phyloP scores from a whole-genome alignment of 108 stramenopile species.

The Conticribra guillardii region DNA sequence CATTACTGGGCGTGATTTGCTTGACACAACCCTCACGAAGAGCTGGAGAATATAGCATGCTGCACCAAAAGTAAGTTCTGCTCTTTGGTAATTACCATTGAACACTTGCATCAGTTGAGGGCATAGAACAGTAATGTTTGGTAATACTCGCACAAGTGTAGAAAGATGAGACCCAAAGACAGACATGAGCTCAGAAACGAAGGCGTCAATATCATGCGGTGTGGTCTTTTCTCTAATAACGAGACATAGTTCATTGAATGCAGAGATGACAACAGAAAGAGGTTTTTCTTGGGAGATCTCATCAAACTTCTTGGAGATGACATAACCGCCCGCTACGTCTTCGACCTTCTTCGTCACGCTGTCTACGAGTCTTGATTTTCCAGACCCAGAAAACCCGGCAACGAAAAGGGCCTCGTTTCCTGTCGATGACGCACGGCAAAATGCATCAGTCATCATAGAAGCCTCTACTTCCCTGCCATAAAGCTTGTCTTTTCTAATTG shows the following conservation, averaged over 20 bases:
- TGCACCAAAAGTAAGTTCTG: conserved; percentile 4
- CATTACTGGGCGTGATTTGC: conserved; percentile 28
- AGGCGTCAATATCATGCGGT: background rate
- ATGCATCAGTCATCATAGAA: conserved; percentile 25
- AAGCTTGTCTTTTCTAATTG: conserved; percentile 5
- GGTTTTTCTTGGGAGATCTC: conserved; percentile 22
- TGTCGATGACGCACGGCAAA: conserved; percentile 19
- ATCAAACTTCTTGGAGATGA: conserved; percentile 32
- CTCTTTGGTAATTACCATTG: background rate
- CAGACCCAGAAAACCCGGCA: conserved; percentile 34
- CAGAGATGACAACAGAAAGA: conserved; percentile 19
- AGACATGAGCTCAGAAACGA: conserved; percentile 11
- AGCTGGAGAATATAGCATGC: conserved; percentile 26
- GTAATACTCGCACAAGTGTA: conserved; percentile 20
- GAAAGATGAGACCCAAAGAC: conserved; percentile 16
- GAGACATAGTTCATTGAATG: conserved; percentile 35
- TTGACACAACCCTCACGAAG: conserved; percentile 39
- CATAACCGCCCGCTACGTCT: conserved; percentile 28
- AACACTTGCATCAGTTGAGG: background rate
- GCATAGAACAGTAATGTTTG: conserved; percentile 16
- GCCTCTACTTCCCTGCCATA: conserved; percentile 30
- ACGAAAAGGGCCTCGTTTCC: conserved; percentile 34
- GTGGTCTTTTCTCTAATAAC: conserved; percentile 7
- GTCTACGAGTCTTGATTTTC: conserved; percentile 24
- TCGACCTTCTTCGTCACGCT: conserved; percentile 12